These are phyloP conservation scores for Coprinopsis sp. DNA, from an alignment of 768 basidiomycete genomes.

Conservation along the genomic window DNA sequence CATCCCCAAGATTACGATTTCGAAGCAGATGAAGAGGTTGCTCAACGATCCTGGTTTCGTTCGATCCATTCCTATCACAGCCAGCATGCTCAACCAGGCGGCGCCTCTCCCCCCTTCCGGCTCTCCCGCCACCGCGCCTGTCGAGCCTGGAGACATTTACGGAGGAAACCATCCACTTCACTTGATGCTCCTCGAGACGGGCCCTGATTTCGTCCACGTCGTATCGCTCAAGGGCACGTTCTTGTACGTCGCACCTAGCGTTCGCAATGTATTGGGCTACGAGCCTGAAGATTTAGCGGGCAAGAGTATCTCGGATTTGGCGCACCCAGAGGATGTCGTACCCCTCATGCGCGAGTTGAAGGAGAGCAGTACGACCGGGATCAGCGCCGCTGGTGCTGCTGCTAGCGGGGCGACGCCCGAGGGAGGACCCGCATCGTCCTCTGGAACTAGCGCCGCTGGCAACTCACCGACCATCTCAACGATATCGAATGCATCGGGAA, in stretches of 20 bases:
- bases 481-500: no score
- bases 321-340: slow-evolving; percentile 86
- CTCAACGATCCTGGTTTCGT: slow-evolving; percentile 45
- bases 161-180: slow-evolving; percentile 47
- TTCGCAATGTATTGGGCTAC: slow-evolving; percentile 78
- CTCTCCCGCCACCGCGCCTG: slow-evolving; percentile 12
- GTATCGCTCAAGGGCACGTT: slow-evolving; percentile 90
- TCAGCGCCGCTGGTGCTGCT: slow-evolving; percentile 10
- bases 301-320: slow-evolving; percentile 71
- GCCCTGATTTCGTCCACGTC: slow-evolving; percentile 84
- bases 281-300: slow-evolving; percentile 81
- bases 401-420: slow-evolving; percentile 11
- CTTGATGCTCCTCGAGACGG: slow-evolving; percentile 53
- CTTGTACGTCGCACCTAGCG: slow-evolving; percentile 85
- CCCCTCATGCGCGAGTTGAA: slow-evolving; percentile 91
- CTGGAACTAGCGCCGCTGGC: no score
- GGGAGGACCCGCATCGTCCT: neutral
- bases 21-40: slow-evolving; percentile 48
- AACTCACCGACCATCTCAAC: no score
- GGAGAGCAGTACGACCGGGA: slow-evolving; percentile 43
- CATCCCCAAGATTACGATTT: slow-evolving; percentile 34
- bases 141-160: slow-evolving; percentile 14
- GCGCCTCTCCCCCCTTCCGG: slow-evolving; percentile 18
- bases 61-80: slow-evolving; percentile 41
- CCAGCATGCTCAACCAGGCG: slow-evolving; percentile 31